phyloP scores from a whole-genome alignment of 2,329 filamentous ascomycete species.

The Sarocladium strictum region DNA sequence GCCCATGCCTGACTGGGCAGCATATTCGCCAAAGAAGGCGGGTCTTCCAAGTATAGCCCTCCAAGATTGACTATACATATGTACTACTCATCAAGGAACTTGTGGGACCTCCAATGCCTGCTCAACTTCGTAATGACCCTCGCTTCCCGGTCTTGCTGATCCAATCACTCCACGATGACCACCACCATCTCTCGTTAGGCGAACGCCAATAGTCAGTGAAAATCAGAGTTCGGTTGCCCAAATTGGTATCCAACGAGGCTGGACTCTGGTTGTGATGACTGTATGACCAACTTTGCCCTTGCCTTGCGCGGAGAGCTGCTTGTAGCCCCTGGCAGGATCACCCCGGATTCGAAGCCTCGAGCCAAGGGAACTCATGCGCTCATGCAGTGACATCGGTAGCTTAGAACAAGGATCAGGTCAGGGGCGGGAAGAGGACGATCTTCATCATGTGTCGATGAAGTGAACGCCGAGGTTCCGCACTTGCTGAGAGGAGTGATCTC shows the following conservation, averaged over 20 bases:
- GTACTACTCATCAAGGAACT: neutral
- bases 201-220: neutral
- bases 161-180: neutral
- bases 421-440: neutral
- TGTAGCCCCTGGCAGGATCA: neutral
- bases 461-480: neutral
- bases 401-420: neutral
- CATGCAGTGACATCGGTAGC: slow-evolving; percentile 1
- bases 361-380: neutral
- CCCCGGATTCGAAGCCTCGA: neutral
- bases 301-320: neutral
- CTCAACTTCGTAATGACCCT: neutral
- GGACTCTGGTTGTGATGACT: neutral
- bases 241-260: neutral
- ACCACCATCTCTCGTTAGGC: neutral
- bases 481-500: neutral
- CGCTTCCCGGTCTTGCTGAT: neutral
- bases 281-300: neutral
- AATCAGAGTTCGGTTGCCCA: neutral
- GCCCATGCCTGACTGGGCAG: neutral
- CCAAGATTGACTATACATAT: neutral
- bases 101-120: neutral
- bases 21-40: neutral
- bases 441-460: slow-evolving; percentile 5
- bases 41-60: neutral